A percentile compares a stretch with the other conserved stretches of the same genome.
These are phyloP conservation scores for Neodidymelliopsis sp. DNA, from an alignment of 2,329 filamentous ascomycete genomes.

Conservation along the genomic window DNA sequence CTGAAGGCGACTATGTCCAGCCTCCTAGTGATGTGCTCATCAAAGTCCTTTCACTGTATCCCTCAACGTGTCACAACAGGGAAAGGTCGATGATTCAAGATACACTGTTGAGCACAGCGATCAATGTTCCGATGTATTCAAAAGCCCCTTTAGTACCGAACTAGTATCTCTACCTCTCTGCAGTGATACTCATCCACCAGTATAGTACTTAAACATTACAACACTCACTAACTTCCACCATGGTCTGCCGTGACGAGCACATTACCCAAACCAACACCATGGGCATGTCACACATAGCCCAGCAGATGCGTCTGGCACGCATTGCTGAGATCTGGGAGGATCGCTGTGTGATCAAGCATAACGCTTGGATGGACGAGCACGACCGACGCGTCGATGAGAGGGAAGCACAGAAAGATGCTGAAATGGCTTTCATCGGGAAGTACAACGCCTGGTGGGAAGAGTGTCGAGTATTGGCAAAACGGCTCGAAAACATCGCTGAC, in stretches of 20 bases:
- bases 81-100: too few relatives aligned
- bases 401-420: background rate
- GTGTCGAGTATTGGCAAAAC: background rate
- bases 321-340: background rate
- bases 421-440: background rate
- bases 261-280: background rate
- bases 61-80: too few relatives aligned
- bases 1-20: too few relatives aligned
- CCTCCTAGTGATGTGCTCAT: too few relatives aligned
- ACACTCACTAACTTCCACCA: background rate
- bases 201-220: too few relatives aligned
- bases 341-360: background rate
- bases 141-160: too few relatives aligned
- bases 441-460: background rate
- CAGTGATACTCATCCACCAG: too few relatives aligned
- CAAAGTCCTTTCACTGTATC: too few relatives aligned
- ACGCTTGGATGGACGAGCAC: background rate
- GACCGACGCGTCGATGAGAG: background rate
- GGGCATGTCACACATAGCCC: background rate
- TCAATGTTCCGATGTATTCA: too few relatives aligned
- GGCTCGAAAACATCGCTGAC: background rate
- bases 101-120: too few relatives aligned
- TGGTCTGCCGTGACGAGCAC: background rate
- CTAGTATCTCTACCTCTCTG: too few relatives aligned
- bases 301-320: background rate